Conservation (phyloP, 2,329 filamentous ascomycete species). For the Xylariaceae sp. region DNA sequence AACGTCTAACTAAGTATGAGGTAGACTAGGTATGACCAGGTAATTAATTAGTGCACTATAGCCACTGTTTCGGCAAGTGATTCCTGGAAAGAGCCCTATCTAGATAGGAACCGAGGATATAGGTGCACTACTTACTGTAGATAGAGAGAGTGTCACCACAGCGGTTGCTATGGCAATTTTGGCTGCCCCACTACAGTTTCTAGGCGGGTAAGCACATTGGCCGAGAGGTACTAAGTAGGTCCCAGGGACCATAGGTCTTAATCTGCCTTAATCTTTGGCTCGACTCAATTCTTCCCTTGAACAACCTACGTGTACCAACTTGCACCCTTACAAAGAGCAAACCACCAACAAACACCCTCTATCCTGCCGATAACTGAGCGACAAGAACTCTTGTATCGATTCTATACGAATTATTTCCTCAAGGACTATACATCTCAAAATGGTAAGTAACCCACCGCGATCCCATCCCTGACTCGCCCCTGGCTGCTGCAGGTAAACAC, state of each 20-base stretch:
- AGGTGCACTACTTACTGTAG: too few relatives aligned
- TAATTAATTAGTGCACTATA: not conserved
- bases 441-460: constrained; percentile 24
- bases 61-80: too few relatives aligned
- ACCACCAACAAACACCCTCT: constrained; percentile 23
- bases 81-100: too few relatives aligned
- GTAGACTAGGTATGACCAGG: not conserved
- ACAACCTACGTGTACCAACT: not conserved
- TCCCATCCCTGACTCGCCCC: constrained; percentile 12
- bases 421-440: constrained; percentile 14
- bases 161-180: constrained; percentile 30
- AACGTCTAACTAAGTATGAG: too few relatives aligned
- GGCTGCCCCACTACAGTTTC: constrained; percentile 19
- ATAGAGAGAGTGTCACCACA: not conserved
- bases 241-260: constrained; percentile 13
- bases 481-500: constrained; percentile 22
- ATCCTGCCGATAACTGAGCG: too few relatives aligned
- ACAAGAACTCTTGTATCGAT: not conserved
- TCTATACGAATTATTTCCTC: not conserved
- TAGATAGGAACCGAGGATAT: too few relatives aligned
- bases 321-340: constrained; percentile 11
- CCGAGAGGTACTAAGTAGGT: constrained; percentile 6
- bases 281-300: constrained; percentile 9
- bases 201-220: constrained; percentile 3
- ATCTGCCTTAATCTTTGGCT: constrained; percentile 17